Evolutionary conservation across 2,329 filamentous ascomycete species (phyloP).

Genomic region (Penicillium capsulatum): DNA sequence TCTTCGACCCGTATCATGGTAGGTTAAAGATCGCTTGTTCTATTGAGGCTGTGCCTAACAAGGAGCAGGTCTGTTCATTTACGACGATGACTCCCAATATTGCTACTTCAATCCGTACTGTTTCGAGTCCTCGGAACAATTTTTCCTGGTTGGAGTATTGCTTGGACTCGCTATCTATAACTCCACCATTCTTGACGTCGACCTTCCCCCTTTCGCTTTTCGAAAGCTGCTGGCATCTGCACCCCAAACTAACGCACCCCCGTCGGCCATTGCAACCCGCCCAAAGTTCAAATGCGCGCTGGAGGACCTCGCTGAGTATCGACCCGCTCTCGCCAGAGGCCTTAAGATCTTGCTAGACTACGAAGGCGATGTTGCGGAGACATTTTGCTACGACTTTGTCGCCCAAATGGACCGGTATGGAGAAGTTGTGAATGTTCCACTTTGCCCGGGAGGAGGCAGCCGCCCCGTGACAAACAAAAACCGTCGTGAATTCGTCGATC

Average conservation of each 20-base stretch:
- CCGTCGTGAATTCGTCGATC: constrained; percentile 77
- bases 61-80: constrained; percentile 73
- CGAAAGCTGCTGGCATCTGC: constrained; percentile 77
- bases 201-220: constrained; percentile 83
- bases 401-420: constrained; percentile 75
- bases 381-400: constrained; percentile 78
- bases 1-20: constrained; percentile 89
- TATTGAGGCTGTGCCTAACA: constrained; percentile 7
- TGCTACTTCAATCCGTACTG: constrained; percentile 92
- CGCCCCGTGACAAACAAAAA: constrained; percentile 79
- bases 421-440: constrained; percentile 59
- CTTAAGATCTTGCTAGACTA: constrained; percentile 73
- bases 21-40: constrained; percentile 32
- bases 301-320: constrained; percentile 77
- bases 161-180: constrained; percentile 91
- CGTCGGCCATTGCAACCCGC: constrained; percentile 52
- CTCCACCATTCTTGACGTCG: constrained; percentile 84
- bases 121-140: constrained; percentile 88
- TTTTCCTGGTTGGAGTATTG: constrained; percentile 82
- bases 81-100: constrained; percentile 83
- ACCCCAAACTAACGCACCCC: constrained; percentile 56
- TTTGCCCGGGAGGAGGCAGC: constrained; percentile 69
- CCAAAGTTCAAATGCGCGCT: constrained; percentile 66
- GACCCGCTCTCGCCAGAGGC: constrained; percentile 69
- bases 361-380: constrained; percentile 75